Conservation (phyloP, 106 monocot genomes). For the Dioscorea zingiberensis region DNA sequence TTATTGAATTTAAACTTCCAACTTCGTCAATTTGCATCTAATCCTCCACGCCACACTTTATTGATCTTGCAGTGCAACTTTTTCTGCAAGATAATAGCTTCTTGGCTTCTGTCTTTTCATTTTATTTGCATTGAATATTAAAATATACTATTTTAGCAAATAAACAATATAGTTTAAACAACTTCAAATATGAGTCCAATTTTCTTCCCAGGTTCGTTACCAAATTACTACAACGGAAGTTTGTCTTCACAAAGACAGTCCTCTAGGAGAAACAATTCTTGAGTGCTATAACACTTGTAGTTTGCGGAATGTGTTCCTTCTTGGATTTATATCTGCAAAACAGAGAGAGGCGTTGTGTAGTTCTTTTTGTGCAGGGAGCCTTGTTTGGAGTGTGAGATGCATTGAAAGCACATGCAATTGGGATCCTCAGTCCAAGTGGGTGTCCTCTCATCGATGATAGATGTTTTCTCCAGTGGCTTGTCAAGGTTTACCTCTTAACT, state of each 20-base stretch:
- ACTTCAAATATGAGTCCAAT: too few relatives aligned
- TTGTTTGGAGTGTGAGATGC: conserved; percentile 95
- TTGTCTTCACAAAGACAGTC: conserved; percentile 97
- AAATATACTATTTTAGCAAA: too few relatives aligned
- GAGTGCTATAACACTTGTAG: conserved; percentile 99
- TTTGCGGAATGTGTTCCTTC: conserved; percentile 92
- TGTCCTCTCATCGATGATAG: conserved; percentile 98
- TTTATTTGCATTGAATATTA: too few relatives aligned
- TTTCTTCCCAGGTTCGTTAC: conserved; percentile 66
- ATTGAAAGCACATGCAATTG: conserved; percentile 99
- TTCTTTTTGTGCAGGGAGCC: conserved; percentile 98
- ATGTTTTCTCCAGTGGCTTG: conserved; percentile 97
- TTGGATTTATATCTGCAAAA: conserved; percentile 99
- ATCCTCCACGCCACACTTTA: too few relatives aligned
- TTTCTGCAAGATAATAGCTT: too few relatives aligned
- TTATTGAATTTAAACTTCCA: too few relatives aligned
- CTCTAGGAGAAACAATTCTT: conserved; percentile 96
- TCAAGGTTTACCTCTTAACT: conserved; percentile 56
- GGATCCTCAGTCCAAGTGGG: conserved; percentile 99
- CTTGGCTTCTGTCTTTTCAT: too few relatives aligned
- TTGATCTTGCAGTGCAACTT: too few relatives aligned
- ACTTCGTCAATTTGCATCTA: too few relatives aligned
- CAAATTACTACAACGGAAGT: conserved; percentile 99
- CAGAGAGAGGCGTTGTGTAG: conserved; percentile 99
- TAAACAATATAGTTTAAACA: too few relatives aligned